phyloP scores from a whole-genome alignment of 2,329 filamentous ascomycete genomes.

The Fusarium algeriense region DNA sequence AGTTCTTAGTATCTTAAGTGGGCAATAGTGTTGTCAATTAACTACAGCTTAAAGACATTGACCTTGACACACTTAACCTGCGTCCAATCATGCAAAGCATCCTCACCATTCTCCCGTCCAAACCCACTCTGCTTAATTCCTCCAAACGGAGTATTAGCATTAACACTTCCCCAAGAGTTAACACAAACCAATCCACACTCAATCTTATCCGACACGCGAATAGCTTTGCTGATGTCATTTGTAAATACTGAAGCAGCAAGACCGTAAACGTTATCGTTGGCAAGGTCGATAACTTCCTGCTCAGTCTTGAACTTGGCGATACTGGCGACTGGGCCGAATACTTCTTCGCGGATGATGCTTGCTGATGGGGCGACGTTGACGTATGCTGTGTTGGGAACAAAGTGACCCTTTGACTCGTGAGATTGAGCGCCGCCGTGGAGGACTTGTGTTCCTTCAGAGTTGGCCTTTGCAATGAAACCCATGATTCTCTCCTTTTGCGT shows the following conservation, averaged over 20 bases:
- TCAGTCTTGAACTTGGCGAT: slow-evolving; percentile 33
- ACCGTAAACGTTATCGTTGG: slow-evolving; percentile 25
- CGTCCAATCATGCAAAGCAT: slow-evolving; percentile 50
- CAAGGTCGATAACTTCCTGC: slow-evolving; percentile 12
- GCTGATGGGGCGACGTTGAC: slow-evolving; percentile 35
- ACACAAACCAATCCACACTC: slow-evolving; percentile 77
- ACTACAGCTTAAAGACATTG: slow-evolving; percentile 34
- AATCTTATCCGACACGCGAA: slow-evolving; percentile 50
- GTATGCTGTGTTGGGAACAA: slow-evolving; percentile 50
- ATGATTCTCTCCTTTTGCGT: slow-evolving; percentile 68
- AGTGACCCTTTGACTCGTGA: slow-evolving; percentile 41
- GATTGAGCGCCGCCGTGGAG: slow-evolving; percentile 27
- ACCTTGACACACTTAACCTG: slow-evolving; percentile 48
- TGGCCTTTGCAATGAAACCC: slow-evolving; percentile 49
- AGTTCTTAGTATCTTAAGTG: not conserved
- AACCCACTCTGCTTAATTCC: slow-evolving; percentile 53
- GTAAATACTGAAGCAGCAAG: slow-evolving; percentile 60
- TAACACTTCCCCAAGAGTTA: slow-evolving; percentile 55
- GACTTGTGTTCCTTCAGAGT: slow-evolving; percentile 29
- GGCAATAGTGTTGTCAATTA: not conserved
- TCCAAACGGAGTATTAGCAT: slow-evolving; percentile 50
- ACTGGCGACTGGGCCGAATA: slow-evolving; percentile 31
- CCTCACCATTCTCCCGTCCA: slow-evolving; percentile 50
- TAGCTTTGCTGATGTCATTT: slow-evolving; percentile 56
- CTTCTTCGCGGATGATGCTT: slow-evolving; percentile 30